A percentile compares a stretch with the other conserved stretches of the same genome.
Conservation (phyloP, 1,284 basidiomycete genomes). For the Leccinum pachyderme region DNA sequence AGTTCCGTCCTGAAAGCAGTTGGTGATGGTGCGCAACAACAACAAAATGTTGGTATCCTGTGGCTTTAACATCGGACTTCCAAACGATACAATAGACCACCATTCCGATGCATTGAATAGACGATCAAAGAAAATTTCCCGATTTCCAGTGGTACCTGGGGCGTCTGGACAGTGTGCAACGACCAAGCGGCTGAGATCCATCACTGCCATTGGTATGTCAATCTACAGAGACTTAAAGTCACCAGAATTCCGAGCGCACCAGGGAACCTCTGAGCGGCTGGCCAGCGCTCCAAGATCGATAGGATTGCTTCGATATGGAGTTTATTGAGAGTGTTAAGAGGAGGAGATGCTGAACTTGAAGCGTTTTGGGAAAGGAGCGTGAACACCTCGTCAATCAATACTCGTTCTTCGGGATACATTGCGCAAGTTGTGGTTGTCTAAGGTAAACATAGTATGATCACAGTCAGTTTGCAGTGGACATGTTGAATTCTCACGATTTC, state of each 20-base stretch:
- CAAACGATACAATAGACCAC: slow-evolving; percentile 46
- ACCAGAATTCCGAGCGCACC: slow-evolving; percentile 42
- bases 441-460: not conserved
- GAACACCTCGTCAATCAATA: slow-evolving; percentile 64
- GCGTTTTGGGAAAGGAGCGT: slow-evolving; percentile 56
- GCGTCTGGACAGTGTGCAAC: slow-evolving; percentile 62
- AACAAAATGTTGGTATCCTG: slow-evolving; percentile 86
- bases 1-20: slow-evolving; percentile 65
- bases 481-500: slow-evolving; percentile 54
- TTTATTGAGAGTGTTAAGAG: slow-evolving; percentile 37
- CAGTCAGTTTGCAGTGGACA: not conserved
- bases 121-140: slow-evolving; percentile 55
- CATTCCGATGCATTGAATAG: slow-evolving; percentile 74
- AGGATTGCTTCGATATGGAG: slow-evolving; percentile 64
- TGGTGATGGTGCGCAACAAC: slow-evolving; percentile 80
- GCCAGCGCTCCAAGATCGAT: slow-evolving; percentile 78
- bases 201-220: slow-evolving; percentile 48
- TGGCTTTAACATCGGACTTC: slow-evolving; percentile 57
- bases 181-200: slow-evolving; percentile 84
- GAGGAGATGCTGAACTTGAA: slow-evolving; percentile 37
- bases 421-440: slow-evolving; percentile 69
- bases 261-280: slow-evolving; percentile 78
- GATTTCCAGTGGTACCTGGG: slow-evolving; percentile 45
- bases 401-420: slow-evolving; percentile 67
- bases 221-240: not conserved